phyloP scores from a whole-genome alignment of 2,329 filamentous ascomycete species.

The Trichophyton mentagrophytes region DNA sequence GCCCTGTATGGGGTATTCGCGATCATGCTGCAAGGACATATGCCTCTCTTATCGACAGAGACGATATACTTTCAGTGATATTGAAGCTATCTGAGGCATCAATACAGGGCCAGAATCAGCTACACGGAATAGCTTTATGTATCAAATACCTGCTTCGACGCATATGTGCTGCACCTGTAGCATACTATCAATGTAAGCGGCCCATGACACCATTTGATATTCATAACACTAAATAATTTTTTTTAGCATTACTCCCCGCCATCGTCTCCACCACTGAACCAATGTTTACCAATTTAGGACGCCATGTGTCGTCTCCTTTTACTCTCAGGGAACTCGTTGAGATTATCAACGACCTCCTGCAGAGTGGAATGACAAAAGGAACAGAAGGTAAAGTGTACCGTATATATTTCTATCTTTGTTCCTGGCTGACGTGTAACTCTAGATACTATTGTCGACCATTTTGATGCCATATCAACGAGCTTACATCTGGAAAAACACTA shows the following conservation, averaged over 20 bases:
- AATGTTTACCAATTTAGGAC: constrained; percentile 19
- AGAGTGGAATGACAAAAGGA: constrained; percentile 21
- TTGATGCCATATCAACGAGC: background rate
- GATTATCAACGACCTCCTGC: constrained; percentile 26
- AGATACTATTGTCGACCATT: constrained; percentile 5
- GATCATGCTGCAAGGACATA: constrained; percentile 36
- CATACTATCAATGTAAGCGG: constrained; percentile 25
- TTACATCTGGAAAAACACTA: background rate
- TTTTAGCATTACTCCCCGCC: background rate
- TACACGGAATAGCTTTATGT: constrained; percentile 32
- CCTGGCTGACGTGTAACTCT: background rate
- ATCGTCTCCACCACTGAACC: constrained; percentile 18
- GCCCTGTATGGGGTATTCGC: constrained; percentile 34
- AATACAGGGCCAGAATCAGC: constrained; percentile 21
- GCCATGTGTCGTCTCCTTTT: constrained; percentile 23
- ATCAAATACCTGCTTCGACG: constrained; percentile 28
- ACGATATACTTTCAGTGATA: constrained; percentile 23
- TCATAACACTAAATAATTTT: constrained; percentile 2
- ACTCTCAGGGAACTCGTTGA: constrained; percentile 26
- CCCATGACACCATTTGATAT: constrained; percentile 9
- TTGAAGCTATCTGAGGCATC: constrained; percentile 16
- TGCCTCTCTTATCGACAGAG: constrained; percentile 25
- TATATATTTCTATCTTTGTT: background rate
- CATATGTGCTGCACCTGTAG: constrained; percentile 21
- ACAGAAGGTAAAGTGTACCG: constrained; percentile 18